phyloP scores from a whole-genome alignment of 345 rosid genomes.

The Capsella bursapastoris region DNA sequence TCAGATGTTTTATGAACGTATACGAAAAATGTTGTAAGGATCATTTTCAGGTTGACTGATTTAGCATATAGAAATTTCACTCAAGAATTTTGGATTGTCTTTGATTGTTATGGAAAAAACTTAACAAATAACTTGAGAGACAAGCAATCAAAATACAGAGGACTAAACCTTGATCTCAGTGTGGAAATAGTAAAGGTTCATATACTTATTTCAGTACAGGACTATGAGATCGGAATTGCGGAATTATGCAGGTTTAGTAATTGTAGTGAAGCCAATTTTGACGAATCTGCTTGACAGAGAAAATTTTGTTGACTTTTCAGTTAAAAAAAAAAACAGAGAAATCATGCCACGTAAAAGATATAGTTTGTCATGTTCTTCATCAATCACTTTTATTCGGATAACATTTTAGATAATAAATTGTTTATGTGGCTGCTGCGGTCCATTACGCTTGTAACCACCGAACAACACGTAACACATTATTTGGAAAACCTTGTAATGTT shows the following conservation, averaged over 20 bases:
- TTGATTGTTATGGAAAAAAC: background rate
- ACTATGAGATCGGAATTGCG: background rate
- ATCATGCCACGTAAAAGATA: background rate
- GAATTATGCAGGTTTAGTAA: background rate
- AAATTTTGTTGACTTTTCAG: background rate
- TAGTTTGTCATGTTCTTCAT: background rate
- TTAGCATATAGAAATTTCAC: background rate
- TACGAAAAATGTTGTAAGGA: too few relatives aligned
- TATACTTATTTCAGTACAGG: too few relatives aligned
- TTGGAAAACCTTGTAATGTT: background rate
- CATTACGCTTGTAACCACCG: background rate
- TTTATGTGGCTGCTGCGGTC: constrained; percentile 1
- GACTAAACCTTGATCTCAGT: too few relatives aligned
- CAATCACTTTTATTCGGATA: background rate
- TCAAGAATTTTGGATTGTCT: too few relatives aligned
- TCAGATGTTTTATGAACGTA: too few relatives aligned
- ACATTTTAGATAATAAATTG: background rate
- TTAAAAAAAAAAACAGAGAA: background rate
- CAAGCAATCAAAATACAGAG: too few relatives aligned
- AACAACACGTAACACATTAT: constrained; percentile 2
- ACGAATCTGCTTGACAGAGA: background rate
- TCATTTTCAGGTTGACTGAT: background rate
- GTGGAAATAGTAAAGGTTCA: too few relatives aligned
- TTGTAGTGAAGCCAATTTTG: background rate
- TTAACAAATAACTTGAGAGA: background rate